phyloP scores from a whole-genome alignment of 129 eudicot genomes.

The Pittosporum tobira region DNA sequence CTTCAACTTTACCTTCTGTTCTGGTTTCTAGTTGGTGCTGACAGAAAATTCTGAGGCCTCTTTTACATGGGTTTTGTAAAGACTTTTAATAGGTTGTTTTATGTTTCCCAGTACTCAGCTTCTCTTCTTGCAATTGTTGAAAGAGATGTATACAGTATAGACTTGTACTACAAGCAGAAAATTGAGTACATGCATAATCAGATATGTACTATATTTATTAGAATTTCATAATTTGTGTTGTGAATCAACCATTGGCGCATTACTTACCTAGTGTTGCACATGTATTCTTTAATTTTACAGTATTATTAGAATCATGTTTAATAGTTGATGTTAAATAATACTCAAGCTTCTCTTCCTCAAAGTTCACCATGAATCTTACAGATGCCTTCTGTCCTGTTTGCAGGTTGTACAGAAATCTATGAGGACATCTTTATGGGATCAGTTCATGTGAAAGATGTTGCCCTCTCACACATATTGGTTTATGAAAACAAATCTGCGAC shows the following conservation, averaged over 20 bases:
- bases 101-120: background rate
- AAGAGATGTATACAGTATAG: too few relatives aligned
- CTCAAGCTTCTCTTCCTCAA: background rate
- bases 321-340: background rate
- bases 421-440: conserved; percentile 68
- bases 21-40: background rate
- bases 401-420: conserved; percentile 64
- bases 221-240: background rate
- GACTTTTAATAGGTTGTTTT: background rate
- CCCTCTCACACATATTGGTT: conserved; percentile 78
- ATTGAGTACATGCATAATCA: background rate
- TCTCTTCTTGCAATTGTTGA: too few relatives aligned
- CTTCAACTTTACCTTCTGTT: background rate
- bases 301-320: too few relatives aligned
- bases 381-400: background rate
- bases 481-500: conserved; percentile 70
- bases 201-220: background rate
- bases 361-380: too few relatives aligned
- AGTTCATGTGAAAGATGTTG: conserved; percentile 92
- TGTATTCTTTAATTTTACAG: background rate
- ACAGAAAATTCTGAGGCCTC: background rate
- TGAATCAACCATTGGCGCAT: background rate
- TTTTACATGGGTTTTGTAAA: background rate
- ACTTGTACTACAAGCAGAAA: too few relatives aligned
- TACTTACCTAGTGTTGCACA: background rate